Percentiles rank a stretch among this genome's conserved stretches.
Evolutionary conservation across 139 green algal genomes (phyloP).

Genomic region (Coelastrella sp.): DNA sequence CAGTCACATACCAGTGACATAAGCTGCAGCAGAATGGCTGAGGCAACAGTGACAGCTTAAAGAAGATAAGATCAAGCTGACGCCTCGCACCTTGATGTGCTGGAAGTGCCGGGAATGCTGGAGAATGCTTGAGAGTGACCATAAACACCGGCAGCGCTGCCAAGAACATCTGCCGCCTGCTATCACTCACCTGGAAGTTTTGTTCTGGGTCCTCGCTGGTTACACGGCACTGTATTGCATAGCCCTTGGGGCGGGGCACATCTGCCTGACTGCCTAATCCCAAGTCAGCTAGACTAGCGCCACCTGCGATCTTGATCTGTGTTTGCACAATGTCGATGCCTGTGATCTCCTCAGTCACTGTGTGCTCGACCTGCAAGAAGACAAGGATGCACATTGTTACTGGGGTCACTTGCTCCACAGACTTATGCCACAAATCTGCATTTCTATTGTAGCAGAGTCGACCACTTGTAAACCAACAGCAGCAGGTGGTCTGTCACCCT

Average conservation of each 20-base stretch:
- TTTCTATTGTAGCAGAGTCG: too few species aligned
- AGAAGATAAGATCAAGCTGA: too few species aligned
- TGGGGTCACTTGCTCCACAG: not conserved
- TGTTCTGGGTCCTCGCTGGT: slow-evolving; percentile 92
- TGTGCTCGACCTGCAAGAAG: slow-evolving; percentile 93
- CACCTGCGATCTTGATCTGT: slow-evolving; percentile 75
- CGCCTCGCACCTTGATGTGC: not conserved
- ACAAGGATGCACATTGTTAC: too few species aligned
- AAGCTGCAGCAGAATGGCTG: too few species aligned
- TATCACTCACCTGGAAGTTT: slow-evolving; percentile 82
- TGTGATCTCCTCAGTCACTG: slow-evolving; percentile 96
- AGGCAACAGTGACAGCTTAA: too few species aligned
- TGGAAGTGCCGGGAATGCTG: not conserved
- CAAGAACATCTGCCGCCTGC: not conserved
- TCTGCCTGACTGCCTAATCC: slow-evolving; percentile 77
- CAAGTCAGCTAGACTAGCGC: slow-evolving; percentile 81
- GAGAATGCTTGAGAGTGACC: too few species aligned
- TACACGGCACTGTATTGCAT: slow-evolving; percentile 95
- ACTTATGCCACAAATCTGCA: too few species aligned
- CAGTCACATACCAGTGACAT: too few species aligned
- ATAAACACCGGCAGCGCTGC: too few species aligned
- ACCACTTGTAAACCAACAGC: too few species aligned
- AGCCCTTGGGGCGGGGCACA: slow-evolving; percentile 78
- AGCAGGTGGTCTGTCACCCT: too few species aligned
- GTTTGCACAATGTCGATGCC: slow-evolving; percentile 94